A percentile compares a stretch with the other conserved stretches of the same genome.
These are phyloP conservation scores for Chalaropsis ovoidea DNA, from an alignment of 2,329 filamentous ascomycete species.

Conservation along the genomic window DNA sequence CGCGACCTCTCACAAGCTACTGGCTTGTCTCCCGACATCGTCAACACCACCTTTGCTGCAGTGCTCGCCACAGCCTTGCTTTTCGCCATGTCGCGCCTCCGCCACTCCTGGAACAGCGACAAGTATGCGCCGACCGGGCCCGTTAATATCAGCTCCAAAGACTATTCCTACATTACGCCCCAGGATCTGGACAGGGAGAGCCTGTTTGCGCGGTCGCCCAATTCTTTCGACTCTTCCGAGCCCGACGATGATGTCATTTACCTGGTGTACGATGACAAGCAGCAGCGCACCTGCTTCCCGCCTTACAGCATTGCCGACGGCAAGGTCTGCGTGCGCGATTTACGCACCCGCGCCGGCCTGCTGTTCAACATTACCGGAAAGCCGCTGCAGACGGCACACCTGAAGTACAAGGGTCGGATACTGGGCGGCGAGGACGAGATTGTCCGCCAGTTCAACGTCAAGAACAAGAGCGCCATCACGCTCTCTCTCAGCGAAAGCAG, in stretches of 20 bases:
- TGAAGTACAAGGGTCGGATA: constrained; percentile 52
- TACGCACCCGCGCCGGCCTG: constrained; percentile 56
- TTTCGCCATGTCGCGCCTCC: constrained; percentile 43
- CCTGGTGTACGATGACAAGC: constrained; percentile 14
- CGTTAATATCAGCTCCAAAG: constrained; percentile 58
- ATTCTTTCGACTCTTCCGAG: not conserved
- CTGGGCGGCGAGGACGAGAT: constrained; percentile 35
- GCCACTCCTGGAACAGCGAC: constrained; percentile 39
- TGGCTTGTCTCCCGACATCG: constrained; percentile 40
- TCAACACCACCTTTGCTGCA: constrained; percentile 41
- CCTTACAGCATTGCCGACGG: constrained; percentile 66
- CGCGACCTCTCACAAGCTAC: constrained; percentile 44
- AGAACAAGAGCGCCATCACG: constrained; percentile 51
- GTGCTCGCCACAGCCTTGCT: constrained; percentile 36
- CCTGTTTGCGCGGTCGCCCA: constrained; percentile 30
- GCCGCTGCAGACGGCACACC: constrained; percentile 53
- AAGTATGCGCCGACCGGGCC: constrained; percentile 31
- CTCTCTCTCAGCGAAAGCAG: constrained; percentile 23
- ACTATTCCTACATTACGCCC: constrained; percentile 75
- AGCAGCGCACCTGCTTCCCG: constrained; percentile 42
- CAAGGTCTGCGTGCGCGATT: constrained; percentile 55
- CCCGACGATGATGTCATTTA: constrained; percentile 20
- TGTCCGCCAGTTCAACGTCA: constrained; percentile 51
- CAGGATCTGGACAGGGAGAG: constrained; percentile 49
- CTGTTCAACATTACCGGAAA: constrained; percentile 56